A percentile compares a stretch with the other conserved stretches of the same genome.
Evolutionary conservation across 495 filamentous ascomycete genomes (phyloP).

Genomic region (Penicillium longicatenatum): DNA sequence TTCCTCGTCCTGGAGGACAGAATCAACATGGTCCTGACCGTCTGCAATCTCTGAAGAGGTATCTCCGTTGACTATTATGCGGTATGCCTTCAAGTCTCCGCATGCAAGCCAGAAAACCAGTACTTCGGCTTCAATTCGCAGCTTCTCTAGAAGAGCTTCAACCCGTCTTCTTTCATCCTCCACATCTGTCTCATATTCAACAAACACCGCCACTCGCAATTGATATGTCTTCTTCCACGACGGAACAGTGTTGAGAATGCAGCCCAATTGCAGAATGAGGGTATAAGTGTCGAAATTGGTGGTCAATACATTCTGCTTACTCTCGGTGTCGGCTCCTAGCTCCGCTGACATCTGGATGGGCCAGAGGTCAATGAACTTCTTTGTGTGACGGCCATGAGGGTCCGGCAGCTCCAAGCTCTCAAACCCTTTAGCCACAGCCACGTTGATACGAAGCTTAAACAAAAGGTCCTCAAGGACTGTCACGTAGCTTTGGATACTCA

Average conservation of each 20-base stretch:
- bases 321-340: slow-evolving; percentile 61
- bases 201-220: slow-evolving; percentile 79
- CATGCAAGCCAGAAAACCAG: slow-evolving; percentile 81
- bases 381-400: slow-evolving; percentile 54
- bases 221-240: slow-evolving; percentile 78
- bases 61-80: slow-evolving; percentile 74
- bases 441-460: slow-evolving; percentile 78
- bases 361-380: slow-evolving; percentile 88
- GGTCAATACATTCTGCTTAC: slow-evolving; percentile 69
- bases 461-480: slow-evolving; percentile 83
- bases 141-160: slow-evolving; percentile 72
- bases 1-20: slow-evolving; percentile 64
- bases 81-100: slow-evolving; percentile 71
- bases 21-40: slow-evolving; percentile 54
- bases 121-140: slow-evolving; percentile 79
- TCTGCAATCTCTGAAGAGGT: slow-evolving; percentile 41
- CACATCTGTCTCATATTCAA: slow-evolving; percentile 85
- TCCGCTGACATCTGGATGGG: slow-evolving; percentile 85
- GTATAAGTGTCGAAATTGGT: slow-evolving; percentile 95
- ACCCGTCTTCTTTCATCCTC: slow-evolving; percentile 76
- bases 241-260: slow-evolving; percentile 80
- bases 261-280: slow-evolving; percentile 81
- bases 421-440: slow-evolving; percentile 84
- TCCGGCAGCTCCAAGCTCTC: slow-evolving; percentile 71
- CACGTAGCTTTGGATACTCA: slow-evolving; percentile 69